A percentile compares a stretch with the other conserved stretches of the same genome.
These are phyloP conservation scores for Hypericum androsaemum DNA, from an alignment of 345 rosid species.

Conservation along the genomic window DNA sequence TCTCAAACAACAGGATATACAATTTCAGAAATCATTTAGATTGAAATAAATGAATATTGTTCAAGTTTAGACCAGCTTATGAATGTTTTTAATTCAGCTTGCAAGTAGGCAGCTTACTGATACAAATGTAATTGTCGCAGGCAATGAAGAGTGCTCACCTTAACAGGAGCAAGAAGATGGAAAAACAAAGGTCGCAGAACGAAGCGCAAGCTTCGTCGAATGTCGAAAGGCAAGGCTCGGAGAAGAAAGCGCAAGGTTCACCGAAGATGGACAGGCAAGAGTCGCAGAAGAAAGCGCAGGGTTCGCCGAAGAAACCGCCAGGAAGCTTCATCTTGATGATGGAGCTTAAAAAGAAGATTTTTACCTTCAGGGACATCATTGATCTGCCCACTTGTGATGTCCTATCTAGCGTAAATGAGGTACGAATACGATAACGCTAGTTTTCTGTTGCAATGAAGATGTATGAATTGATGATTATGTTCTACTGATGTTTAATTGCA, in stretches of 20 bases:
- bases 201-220: conserved; percentile 9
- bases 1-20: too few relatives aligned
- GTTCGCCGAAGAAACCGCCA: conserved; percentile 21
- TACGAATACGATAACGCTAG: conserved; percentile 4
- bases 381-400: conserved; percentile 47
- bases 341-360: conserved; percentile 58
- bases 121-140: conserved; percentile 16
- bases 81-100: too few relatives aligned
- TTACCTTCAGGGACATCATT: conserved; percentile 53
- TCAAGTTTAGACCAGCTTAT: not conserved
- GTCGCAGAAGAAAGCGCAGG: too few relatives aligned
- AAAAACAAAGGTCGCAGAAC: conserved; percentile 17
- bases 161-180: conserved; percentile 26
- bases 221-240: too few relatives aligned
- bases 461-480: conserved; percentile 6
- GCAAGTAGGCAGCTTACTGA: not conserved
- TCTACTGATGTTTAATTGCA: conserved; percentile 24
- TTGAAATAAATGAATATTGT: too few relatives aligned
- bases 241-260: too few relatives aligned
- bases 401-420: conserved; percentile 43
- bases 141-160: conserved; percentile 19
- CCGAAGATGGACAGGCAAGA: too few relatives aligned
- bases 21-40: too few relatives aligned
- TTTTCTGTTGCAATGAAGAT: not conserved
- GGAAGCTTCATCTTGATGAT: conserved; percentile 40